These are phyloP conservation scores for Penicillium sp. DNA, from an alignment of 2,329 filamentous ascomycete genomes.

Conservation along the genomic window DNA sequence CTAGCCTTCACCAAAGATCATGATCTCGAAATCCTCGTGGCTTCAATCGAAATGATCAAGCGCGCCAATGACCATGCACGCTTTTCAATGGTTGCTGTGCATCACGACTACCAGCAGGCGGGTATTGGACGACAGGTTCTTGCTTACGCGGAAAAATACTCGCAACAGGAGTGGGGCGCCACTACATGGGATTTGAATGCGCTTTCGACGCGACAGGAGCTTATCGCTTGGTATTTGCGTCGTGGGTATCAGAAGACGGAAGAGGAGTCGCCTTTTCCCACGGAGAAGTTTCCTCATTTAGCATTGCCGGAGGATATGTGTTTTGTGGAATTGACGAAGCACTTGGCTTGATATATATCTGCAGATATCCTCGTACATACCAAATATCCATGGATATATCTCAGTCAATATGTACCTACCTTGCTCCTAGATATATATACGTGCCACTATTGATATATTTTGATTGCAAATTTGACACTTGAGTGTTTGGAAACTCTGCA, in stretches of 20 bases:
- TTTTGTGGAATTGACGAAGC: constrained; percentile 28
- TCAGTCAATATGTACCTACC: too few relatives aligned
- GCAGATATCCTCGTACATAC: too few relatives aligned
- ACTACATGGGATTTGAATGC: constrained; percentile 25
- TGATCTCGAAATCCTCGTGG: constrained; percentile 11
- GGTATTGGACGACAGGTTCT: constrained; percentile 29
- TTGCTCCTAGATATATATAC: too few relatives aligned
- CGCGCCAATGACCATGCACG: constrained; percentile 14
- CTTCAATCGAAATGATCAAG: constrained; percentile 22
- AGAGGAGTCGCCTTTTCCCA: constrained; percentile 22
- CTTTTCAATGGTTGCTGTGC: constrained; percentile 27
- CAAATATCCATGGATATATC: too few relatives aligned
- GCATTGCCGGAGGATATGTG: constrained; percentile 23
- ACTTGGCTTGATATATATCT: background rate
- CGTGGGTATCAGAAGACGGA: constrained; percentile 29
- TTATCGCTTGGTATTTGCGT: constrained; percentile 33
- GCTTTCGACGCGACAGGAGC: constrained; percentile 27
- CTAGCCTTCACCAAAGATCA: constrained; percentile 15
- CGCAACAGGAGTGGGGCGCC: constrained; percentile 20
- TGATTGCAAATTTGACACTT: too few relatives aligned
- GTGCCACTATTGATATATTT: too few relatives aligned
- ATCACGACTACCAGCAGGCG: constrained; percentile 20
- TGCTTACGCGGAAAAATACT: constrained; percentile 30
- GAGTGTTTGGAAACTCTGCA: too few relatives aligned
- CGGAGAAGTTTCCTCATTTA: constrained; percentile 17